Conservation (phyloP, 257 asterid genomes). For the Gentiana straminea region DNA sequence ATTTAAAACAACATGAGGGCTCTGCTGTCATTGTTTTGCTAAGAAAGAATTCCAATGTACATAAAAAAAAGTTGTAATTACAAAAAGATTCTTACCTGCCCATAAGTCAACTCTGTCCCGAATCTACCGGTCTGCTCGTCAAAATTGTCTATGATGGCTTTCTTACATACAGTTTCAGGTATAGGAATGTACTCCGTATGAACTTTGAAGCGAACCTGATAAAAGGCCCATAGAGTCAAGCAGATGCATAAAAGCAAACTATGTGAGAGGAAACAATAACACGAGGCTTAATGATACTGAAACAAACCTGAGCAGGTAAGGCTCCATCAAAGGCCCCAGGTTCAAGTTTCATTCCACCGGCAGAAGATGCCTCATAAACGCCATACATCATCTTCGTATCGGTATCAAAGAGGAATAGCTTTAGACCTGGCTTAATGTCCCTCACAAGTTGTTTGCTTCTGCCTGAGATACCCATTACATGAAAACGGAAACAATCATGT, state of each 20-base stretch:
- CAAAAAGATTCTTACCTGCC: constrained; percentile 42
- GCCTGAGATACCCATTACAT: constrained; percentile 67
- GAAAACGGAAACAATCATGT: constrained; percentile 77
- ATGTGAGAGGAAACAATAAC: too few species aligned
- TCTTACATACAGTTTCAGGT: constrained; percentile 68
- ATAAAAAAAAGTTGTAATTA: background rate
- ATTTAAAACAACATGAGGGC: constrained; percentile 7
- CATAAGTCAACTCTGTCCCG: constrained; percentile 52
- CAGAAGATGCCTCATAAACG: constrained; percentile 66
- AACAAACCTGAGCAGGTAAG: constrained; percentile 81
- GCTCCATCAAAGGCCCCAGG: constrained; percentile 79
- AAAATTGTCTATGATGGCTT: constrained; percentile 65
- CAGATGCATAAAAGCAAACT: too few species aligned
- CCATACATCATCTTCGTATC: constrained; percentile 90
- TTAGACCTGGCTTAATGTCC: constrained; percentile 68
- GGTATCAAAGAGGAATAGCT: constrained; percentile 76
- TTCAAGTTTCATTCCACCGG: constrained; percentile 87
- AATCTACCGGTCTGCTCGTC: constrained; percentile 63
- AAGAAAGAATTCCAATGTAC: background rate
- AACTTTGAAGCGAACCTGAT: constrained; percentile 61
- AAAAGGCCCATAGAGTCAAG: constrained; percentile 1
- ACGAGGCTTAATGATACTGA: too few species aligned
- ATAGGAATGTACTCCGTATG: constrained; percentile 60
- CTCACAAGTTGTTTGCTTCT: constrained; percentile 52
- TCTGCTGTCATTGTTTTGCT: background rate